Percentiles rank a stretch among this genome's conserved stretches.
phyloP scores from a whole-genome alignment of 352 stramenopile species.

The Hyaloperonospora brassicae region DNA sequence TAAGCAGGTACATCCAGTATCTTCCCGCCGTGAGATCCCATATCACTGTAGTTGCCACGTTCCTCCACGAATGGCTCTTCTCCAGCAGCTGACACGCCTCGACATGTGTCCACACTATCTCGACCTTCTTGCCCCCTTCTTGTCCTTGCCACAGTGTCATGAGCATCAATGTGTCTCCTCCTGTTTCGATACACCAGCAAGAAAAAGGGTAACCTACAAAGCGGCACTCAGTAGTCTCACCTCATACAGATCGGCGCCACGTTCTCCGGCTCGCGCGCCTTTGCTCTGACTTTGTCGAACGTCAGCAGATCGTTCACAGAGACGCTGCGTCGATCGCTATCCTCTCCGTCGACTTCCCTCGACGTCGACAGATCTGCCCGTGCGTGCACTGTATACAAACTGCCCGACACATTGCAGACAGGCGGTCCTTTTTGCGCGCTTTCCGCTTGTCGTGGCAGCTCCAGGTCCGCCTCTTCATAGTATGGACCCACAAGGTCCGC shows the following conservation, averaged over 20 bases:
- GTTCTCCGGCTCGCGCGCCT: not conserved
- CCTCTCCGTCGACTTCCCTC: too few relatives aligned
- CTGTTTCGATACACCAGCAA: too few relatives aligned
- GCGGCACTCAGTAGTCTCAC: not conserved
- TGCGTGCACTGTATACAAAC: not conserved
- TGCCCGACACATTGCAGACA: not conserved
- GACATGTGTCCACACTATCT: not conserved
- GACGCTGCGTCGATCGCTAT: too few relatives aligned
- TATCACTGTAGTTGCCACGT: not conserved
- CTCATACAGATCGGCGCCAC: not conserved
- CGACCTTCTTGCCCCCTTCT: constrained; percentile 2
- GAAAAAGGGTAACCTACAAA: too few relatives aligned
- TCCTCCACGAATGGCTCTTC: not conserved
- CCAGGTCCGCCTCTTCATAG: constrained; percentile 7
- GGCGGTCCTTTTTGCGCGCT: not conserved
- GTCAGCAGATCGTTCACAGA: too few relatives aligned
- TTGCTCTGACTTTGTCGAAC: not conserved
- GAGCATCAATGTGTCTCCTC: too few relatives aligned
- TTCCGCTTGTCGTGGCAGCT: not conserved
- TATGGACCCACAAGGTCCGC: constrained; percentile 1
- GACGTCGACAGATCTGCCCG: not conserved
- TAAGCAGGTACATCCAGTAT: constrained; percentile 3
- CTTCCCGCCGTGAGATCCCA: not conserved
- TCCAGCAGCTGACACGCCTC: not conserved
- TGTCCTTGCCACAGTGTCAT: not conserved